Evolutionary conservation across 2,329 filamentous ascomycete species (phyloP).

Genomic region (Fusarium nurragi): DNA sequence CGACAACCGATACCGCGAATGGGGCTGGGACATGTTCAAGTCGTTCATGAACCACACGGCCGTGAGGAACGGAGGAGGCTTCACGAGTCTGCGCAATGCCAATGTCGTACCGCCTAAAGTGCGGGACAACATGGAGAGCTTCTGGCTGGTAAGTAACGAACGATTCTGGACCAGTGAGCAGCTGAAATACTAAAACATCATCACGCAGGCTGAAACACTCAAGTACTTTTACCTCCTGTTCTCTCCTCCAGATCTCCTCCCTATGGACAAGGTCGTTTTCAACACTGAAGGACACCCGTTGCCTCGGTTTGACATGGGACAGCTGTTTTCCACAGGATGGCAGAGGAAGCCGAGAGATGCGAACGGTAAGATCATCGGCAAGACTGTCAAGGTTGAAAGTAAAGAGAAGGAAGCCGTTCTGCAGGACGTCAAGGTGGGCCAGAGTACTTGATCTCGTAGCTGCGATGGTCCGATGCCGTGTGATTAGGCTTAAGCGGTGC

Average conservation of each 20-base stretch:
- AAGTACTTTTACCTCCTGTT: slow-evolving; percentile 99
- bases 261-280: slow-evolving; percentile 86
- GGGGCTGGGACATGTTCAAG: slow-evolving; percentile 99
- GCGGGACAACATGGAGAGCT: slow-evolving; percentile 97
- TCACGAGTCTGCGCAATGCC: slow-evolving; percentile 82
- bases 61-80: slow-evolving; percentile 80
- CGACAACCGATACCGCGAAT: slow-evolving; percentile 87
- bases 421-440: slow-evolving; percentile 13
- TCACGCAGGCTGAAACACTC: slow-evolving; percentile 84
- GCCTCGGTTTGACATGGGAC: slow-evolving; percentile 84
- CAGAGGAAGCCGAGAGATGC: slow-evolving; percentile 70
- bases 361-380: slow-evolving; percentile 52
- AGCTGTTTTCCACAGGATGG: slow-evolving; percentile 84
- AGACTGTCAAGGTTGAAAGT: slow-evolving; percentile 14
- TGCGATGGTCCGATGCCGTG: background rate
- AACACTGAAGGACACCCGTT: slow-evolving; percentile 96
- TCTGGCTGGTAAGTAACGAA: slow-evolving; percentile 81
- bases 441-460: slow-evolving; percentile 7
- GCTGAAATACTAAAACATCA: slow-evolving; percentile 21
- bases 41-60: slow-evolving; percentile 87
- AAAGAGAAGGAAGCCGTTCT: slow-evolving; percentile 24
- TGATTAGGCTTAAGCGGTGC: slow-evolving; percentile 12
- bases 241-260: slow-evolving; percentile 81
- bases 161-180: background rate
- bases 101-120: slow-evolving; percentile 73